These are phyloP conservation scores for Gilbertella persicaria DNA, from an alignment of 371 early-diverging fungal genomes.

Conservation along the genomic window DNA sequence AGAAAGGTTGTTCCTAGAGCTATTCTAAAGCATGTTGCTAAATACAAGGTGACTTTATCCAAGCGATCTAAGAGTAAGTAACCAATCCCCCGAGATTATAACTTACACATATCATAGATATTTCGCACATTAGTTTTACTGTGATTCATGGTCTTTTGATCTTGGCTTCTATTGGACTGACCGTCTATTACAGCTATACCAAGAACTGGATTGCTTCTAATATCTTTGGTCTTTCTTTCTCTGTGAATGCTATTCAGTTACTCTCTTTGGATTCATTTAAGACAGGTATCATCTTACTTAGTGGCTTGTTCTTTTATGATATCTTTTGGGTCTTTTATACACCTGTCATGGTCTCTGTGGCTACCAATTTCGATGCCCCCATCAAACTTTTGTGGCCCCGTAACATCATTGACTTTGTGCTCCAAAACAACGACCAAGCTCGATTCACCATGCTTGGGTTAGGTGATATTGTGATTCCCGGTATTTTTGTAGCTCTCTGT, in stretches of 20 bases:
- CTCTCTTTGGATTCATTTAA: constrained; percentile 92
- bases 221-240: constrained; percentile 85
- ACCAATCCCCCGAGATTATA: background rate
- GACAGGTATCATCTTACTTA: constrained; percentile 91
- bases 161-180: constrained; percentile 61
- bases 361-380: constrained; percentile 95
- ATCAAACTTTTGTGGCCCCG: constrained; percentile 96
- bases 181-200: constrained; percentile 76
- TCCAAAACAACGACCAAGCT: constrained; percentile 38
- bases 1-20: constrained; percentile 51
- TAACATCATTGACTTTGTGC: constrained; percentile 54
- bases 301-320: constrained; percentile 94
- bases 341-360: constrained; percentile 98
- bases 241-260: constrained; percentile 84
- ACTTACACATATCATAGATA: constrained; percentile 32
- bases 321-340: constrained; percentile 99
- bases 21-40: constrained; percentile 56
- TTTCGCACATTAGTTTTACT: constrained; percentile 76
- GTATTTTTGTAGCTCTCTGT: constrained; percentile 93
- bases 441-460: constrained; percentile 95
- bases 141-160: constrained; percentile 65
- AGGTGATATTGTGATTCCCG: constrained; percentile 98
- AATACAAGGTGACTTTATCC: constrained; percentile 71
- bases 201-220: constrained; percentile 96
- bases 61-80: constrained; percentile 72